Evolutionary conservation across 1,284 basidiomycete species (phyloP), one percentile per base, ranked within the genome.

Genomic region (Neolentinus lepideus): DNA sequence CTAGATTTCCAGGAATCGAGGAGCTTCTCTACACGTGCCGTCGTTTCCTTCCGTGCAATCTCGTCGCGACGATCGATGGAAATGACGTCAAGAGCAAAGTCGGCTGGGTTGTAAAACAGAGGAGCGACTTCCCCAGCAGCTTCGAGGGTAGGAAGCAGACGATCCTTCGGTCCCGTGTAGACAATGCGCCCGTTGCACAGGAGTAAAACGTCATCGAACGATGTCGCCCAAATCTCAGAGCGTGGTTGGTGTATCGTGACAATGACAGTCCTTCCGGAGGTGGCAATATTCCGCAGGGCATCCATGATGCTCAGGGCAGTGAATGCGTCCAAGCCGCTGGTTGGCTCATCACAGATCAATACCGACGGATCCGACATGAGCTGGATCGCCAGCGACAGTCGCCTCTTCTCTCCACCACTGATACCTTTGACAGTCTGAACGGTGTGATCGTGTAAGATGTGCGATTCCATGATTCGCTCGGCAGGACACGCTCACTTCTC

Each of bases 231-330:
- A 65, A 81, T 78, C 54, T 80, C 77, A 25, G 71, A 74, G 16
- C 78, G 75, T 12, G 77, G 77, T 61, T 81, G 79, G 60, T 80
- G 79, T 16, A 80, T 72, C 0, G 78, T 75, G 2, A 75, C 75
- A 51, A 80, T 77, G 43, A 81, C 72, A 0, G 78, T 81, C 1
- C 78, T 69, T 0, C 79, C 79, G 33, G 73, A 73, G 0, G 69
- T 63, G 0, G 78, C 79, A 52, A 81, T 77, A 53, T 72, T 69
- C 33, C 69, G 70, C 16, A 80, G 66, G 0, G 72, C 73, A 31
- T 67, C 60, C 67, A 75, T 71, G 27, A 75, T 65, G 36, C 64
- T 69, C 35, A 70, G 64, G 2, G 77, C 78, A 8, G 76, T 79
- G 61, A 74, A 75, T 1, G 74, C 68, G 63, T 81, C 79, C 26